Percentiles rank a stretch among this genome's conserved stretches.
phyloP scores from a whole-genome alignment of 768 basidiomycete species.

The Suillus weaverae region DNA sequence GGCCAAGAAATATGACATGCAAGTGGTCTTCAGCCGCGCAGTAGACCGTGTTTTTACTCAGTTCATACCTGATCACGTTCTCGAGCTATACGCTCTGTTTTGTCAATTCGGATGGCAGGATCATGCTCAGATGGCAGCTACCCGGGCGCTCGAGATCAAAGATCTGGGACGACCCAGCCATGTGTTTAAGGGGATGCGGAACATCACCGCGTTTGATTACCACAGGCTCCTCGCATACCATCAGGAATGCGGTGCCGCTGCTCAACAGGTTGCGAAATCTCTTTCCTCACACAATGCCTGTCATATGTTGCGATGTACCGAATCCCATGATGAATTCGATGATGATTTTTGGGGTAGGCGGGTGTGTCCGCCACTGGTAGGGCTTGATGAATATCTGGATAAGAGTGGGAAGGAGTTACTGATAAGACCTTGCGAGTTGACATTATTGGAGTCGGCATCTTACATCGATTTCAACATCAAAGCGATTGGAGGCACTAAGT shows the following conservation, averaged over 20 bases:
- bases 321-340: too few relatives aligned
- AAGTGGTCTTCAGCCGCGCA: conserved; percentile 14
- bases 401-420: conserved; percentile 1
- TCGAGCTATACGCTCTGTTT: conserved; percentile 30
- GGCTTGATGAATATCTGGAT: neutral
- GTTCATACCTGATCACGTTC: conserved; percentile 15
- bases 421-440: neutral
- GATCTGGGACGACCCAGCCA: conserved; percentile 10
- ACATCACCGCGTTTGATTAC: conserved; percentile 41
- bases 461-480: neutral
- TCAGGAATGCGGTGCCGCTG: conserved; percentile 33
- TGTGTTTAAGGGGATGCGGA: conserved; percentile 38
- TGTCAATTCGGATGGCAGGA: conserved; percentile 19
- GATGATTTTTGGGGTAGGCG: too few relatives aligned
- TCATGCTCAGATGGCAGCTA: conserved; percentile 23
- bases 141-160: conserved; percentile 19
- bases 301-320: too few relatives aligned
- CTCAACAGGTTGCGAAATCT: conserved; percentile 8
- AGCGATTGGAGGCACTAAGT: neutral
- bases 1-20: conserved; percentile 32
- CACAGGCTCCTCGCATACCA: conserved; percentile 45
- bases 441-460: neutral
- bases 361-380: too few relatives aligned
- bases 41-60: conserved; percentile 15
- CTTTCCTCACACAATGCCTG: neutral